Conservation (phyloP, 352 stramenopile genomes). For the Phytophthora constricta region DNA sequence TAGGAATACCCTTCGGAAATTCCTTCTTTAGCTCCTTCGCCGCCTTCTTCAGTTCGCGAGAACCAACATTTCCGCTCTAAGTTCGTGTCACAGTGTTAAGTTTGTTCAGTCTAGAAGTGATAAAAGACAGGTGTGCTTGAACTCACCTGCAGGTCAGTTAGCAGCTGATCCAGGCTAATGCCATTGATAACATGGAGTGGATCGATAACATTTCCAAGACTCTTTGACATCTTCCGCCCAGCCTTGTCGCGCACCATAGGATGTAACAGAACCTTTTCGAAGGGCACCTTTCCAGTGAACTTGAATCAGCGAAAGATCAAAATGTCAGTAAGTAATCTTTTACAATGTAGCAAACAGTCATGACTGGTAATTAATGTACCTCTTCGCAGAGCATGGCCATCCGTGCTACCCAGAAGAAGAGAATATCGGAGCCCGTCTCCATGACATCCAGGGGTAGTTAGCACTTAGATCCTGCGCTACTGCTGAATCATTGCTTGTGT, state of each 20-base stretch:
- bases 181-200: constrained; percentile 98
- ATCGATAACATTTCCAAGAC: constrained; percentile 99
- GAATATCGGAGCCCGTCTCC: constrained; percentile 97
- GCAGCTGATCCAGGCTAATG: constrained; percentile 93
- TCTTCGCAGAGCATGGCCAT: constrained; percentile 99
- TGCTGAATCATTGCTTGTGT: constrained; percentile 64
- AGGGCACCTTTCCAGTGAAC: constrained; percentile 96
- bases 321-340: neutral
- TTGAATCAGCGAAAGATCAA: constrained; percentile 27
- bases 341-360: neutral
- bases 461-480: constrained; percentile 33
- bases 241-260: constrained; percentile 99
- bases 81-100: constrained; percentile 2
- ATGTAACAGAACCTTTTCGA: constrained; percentile 98
- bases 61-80: constrained; percentile 66
- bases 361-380: constrained; percentile 48
- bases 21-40: constrained; percentile 96
- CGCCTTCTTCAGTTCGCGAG: constrained; percentile 95
- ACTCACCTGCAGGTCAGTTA: constrained; percentile 93
- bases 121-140: too few species aligned
- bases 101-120: neutral
- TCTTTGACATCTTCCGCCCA: constrained; percentile 99
- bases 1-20: constrained; percentile 98
- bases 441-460: constrained; percentile 79
- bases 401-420: constrained; percentile 99